Conservation (phyloP, 768 basidiomycete species). For the Jaapia argillacea region DNA sequence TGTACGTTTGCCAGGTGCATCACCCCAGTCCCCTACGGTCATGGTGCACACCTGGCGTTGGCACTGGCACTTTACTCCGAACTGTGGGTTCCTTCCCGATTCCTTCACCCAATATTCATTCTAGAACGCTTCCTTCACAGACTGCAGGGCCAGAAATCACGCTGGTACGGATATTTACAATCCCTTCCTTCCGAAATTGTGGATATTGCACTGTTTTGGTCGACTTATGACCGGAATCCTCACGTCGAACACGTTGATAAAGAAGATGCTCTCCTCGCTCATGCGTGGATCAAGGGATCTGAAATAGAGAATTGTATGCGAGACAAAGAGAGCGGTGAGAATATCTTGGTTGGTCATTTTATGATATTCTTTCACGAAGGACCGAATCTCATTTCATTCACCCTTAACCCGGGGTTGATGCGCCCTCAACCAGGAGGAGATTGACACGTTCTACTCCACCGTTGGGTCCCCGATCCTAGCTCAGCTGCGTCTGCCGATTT, state of each 20-base stretch:
- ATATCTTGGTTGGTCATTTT: constrained; percentile 16
- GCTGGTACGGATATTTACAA: constrained; percentile 17
- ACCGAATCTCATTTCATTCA: no score
- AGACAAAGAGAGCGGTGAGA: constrained; percentile 9
- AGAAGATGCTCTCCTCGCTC: constrained; percentile 21
- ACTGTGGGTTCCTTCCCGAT: constrained; percentile 7
- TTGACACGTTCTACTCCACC: not conserved
- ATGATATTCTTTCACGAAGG: not conserved
- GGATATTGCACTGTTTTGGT: constrained; percentile 19
- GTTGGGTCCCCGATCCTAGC: constrained; percentile 18
- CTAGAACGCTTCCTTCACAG: no score
- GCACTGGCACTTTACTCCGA: constrained; percentile 15
- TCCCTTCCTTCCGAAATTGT: constrained; percentile 11
- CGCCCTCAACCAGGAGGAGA: constrained; percentile 15
- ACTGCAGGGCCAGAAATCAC: no score
- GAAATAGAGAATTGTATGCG: constrained; percentile 22
- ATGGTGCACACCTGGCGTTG: constrained; percentile 14
- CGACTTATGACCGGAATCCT: not conserved
- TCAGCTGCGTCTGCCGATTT: constrained; percentile 4
- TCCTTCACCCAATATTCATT: not conserved
- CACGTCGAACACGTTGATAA: not conserved
- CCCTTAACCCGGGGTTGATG: no score
- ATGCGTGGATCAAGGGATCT: constrained; percentile 32
- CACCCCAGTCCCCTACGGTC: constrained; percentile 10
- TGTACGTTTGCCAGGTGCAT: constrained; percentile 12